Evolutionary conservation across 495 filamentous ascomycete species (phyloP), one percentile per base, ranked within the genome.

Genomic region (Platismatia glauca): DNA sequence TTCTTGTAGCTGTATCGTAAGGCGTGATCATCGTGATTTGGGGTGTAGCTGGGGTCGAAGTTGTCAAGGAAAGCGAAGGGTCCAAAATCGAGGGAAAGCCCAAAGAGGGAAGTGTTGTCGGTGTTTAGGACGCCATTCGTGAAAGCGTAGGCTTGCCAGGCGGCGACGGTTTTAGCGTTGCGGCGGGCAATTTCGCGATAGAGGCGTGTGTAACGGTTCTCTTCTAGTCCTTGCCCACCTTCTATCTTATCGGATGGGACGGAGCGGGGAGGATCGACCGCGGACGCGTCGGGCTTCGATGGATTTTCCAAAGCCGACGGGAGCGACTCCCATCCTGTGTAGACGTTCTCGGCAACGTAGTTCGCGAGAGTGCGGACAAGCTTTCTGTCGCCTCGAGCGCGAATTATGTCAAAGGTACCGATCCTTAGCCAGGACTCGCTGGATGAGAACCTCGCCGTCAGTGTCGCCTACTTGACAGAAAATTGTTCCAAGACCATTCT

Each of bases 41-140:
- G 94, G 0, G 94, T 98, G 73, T 97, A 98, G 29, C 77, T 77
- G 1, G 94, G 94, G 71, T 97, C 91, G 70, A 97, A 97, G 67
- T 88, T 91, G 72, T 97, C 89, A 78, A 98, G 86, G 69, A 97
- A 97, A 27, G 94, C 93, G 70, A 97, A 98, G 0, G 94, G 94
- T 0, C 94, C 94, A 69, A 89, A 98, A 74, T 98, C 94, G 27
- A 98, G 86, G 1, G 86, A 90, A 0, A 98, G 74, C 9, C 94
- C 94, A 41, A 86, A 86, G 58, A 98, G 81, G 7, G 89, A 95
- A 0, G 93, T 98, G 71, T 98, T 98, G 71, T 98, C 94, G 0
- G 94, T 97, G 69, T 96, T 93, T 38, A 98, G 77, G 27, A 98
- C 94, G 22, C 94, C 94, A 70, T 98, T 98, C 81, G 93, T 97